A percentile compares a stretch with the other conserved stretches of the same genome.
These are phyloP conservation scores for Xylaria sp. DNA, from an alignment of 2,329 filamentous ascomycete genomes.

Conservation along the genomic window DNA sequence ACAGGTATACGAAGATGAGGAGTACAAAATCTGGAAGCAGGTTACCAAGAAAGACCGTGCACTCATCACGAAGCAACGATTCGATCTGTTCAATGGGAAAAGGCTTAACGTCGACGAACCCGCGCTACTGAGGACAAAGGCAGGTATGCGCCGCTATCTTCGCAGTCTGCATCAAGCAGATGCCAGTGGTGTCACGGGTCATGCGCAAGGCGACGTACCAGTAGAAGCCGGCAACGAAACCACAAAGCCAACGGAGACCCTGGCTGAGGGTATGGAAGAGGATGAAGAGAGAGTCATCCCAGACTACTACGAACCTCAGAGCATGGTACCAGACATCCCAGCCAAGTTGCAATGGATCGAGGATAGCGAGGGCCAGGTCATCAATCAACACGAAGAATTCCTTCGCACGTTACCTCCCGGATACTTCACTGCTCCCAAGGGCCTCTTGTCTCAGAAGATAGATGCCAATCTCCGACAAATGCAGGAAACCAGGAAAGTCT, in stretches of 20 bases:
- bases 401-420: slow-evolving; percentile 80
- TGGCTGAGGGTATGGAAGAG: slow-evolving; percentile 95
- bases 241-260: slow-evolving; percentile 72
- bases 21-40: slow-evolving; percentile 99
- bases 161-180: slow-evolving; percentile 80
- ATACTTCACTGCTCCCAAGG: slow-evolving; percentile 78
- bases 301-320: slow-evolving; percentile 93
- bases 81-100: slow-evolving; percentile 85
- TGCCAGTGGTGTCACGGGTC: slow-evolving; percentile 55
- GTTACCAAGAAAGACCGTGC: slow-evolving; percentile 97
- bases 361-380: slow-evolving; percentile 87
- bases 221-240: slow-evolving; percentile 62
- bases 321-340: slow-evolving; percentile 85
- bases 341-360: slow-evolving; percentile 86
- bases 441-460: slow-evolving; percentile 80
- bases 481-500: slow-evolving; percentile 95
- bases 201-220: slow-evolving; percentile 55
- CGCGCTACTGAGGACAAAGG: slow-evolving; percentile 84
- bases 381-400: slow-evolving; percentile 88
- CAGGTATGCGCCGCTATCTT: slow-evolving; percentile 89
- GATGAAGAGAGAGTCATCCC: slow-evolving; percentile 86
- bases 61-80: slow-evolving; percentile 83
- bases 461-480: slow-evolving; percentile 93
- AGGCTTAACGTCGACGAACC: slow-evolving; percentile 88
- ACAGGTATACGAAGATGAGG: slow-evolving; percentile 87